A percentile compares a stretch with the other conserved stretches of the same genome.
Evolutionary conservation across 768 basidiomycete genomes (phyloP).

Genomic region (Russula lepida): DNA sequence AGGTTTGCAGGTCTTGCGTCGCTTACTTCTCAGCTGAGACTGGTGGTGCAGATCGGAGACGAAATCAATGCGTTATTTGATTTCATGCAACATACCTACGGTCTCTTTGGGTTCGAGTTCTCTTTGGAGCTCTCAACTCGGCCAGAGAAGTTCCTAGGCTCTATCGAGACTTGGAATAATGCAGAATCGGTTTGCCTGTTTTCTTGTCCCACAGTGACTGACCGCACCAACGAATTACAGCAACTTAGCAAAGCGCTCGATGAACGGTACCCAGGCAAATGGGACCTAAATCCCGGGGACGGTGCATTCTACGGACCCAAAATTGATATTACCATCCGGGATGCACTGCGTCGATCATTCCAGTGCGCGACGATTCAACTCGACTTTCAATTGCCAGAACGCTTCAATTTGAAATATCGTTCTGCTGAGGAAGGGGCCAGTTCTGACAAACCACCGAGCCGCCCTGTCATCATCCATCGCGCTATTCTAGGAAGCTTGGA

Average conservation of each 20-base stretch:
- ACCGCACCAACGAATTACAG: conserved; percentile 30
- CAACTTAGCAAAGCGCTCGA: conserved; percentile 82
- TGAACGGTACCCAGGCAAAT: conserved; percentile 76
- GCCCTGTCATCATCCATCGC: conserved; percentile 97
- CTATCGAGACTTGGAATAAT: conserved; percentile 80
- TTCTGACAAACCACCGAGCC: conserved; percentile 44
- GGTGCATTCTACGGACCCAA: conserved; percentile 99
- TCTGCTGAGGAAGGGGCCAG: conserved; percentile 61
- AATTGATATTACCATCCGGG: conserved; percentile 94
- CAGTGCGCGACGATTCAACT: conserved; percentile 99
- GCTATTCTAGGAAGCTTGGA: conserved; percentile 92
- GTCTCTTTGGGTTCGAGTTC: conserved; percentile 91
- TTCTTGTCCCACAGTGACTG: neutral
- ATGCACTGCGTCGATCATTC: conserved; percentile 87
- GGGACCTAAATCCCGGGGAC: conserved; percentile 91
- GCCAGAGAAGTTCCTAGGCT: conserved; percentile 88
- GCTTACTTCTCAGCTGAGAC: neutral
- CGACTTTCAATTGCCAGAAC: conserved; percentile 96
- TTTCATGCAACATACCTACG: conserved; percentile 92
- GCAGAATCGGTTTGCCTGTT: conserved; percentile 63
- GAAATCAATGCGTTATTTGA: conserved; percentile 87
- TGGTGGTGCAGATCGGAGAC: conserved; percentile 53
- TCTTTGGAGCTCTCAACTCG: conserved; percentile 91
- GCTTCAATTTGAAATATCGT: conserved; percentile 92
- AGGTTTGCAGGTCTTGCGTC: conserved; percentile 37